These are phyloP conservation scores for Xerocomus subilludens DNA, from an alignment of 1,284 basidiomycete genomes.

Conservation along the genomic window DNA sequence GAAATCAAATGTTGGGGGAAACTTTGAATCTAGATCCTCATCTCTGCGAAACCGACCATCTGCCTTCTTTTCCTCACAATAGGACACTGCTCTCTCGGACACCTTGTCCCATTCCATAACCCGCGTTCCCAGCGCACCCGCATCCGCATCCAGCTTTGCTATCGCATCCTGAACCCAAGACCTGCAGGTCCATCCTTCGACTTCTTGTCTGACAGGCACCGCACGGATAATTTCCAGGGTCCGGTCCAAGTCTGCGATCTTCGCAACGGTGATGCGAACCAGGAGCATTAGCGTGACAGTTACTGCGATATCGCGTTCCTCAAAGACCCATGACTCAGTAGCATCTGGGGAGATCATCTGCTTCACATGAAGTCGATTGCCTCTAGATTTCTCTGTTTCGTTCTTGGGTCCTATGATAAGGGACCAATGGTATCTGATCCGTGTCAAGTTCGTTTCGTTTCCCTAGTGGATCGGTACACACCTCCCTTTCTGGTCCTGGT, in stretches of 20 bases:
- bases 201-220: background rate
- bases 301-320: background rate
- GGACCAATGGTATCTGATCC: background rate
- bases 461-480: no score
- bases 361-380: background rate
- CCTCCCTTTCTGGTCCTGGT: no score
- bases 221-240: background rate
- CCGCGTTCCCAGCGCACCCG: background rate
- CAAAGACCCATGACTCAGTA: background rate
- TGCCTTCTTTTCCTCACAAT: background rate
- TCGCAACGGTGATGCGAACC: background rate
- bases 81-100: background rate
- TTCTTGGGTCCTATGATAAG: background rate
- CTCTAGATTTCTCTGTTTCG: background rate
- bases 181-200: background rate
- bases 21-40: background rate
- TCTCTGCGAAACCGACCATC: background rate
- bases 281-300: background rate
- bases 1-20: background rate
- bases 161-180: constrained; percentile 1
- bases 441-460: no score
- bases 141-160: background rate
- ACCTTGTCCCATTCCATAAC: background rate
- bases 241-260: background rate
- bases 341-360: background rate